phyloP scores from a whole-genome alignment of 2,329 filamentous ascomycete species.

The Fusarium dlaminii region DNA sequence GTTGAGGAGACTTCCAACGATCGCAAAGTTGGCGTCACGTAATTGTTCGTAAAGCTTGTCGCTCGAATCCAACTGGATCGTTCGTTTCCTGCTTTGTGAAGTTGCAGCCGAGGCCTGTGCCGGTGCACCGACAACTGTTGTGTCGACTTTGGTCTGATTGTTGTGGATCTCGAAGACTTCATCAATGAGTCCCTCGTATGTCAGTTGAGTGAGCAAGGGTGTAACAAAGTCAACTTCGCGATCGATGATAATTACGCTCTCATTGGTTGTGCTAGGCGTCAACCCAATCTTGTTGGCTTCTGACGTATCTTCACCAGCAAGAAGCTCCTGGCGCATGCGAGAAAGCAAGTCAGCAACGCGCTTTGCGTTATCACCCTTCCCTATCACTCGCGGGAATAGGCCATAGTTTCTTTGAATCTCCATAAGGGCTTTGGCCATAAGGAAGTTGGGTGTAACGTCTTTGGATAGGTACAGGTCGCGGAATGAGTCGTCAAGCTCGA shows the following conservation, averaged over 20 bases:
- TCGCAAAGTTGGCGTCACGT: slow-evolving; percentile 92
- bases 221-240: slow-evolving; percentile 95
- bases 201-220: slow-evolving; percentile 90
- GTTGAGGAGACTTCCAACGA: slow-evolving; percentile 88
- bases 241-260: slow-evolving; percentile 94
- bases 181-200: slow-evolving; percentile 95
- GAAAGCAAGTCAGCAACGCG: slow-evolving; percentile 85
- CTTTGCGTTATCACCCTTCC: slow-evolving; percentile 95
- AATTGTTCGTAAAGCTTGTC: slow-evolving; percentile 90
- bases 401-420: slow-evolving; percentile 90
- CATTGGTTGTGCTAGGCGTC: slow-evolving; percentile 85
- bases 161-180: slow-evolving; percentile 92
- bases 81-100: slow-evolving; percentile 77
- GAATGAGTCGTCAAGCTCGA: slow-evolving; percentile 90
- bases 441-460: slow-evolving; percentile 89
- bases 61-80: slow-evolving; percentile 86
- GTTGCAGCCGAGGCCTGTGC: slow-evolving; percentile 68
- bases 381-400: slow-evolving; percentile 91
- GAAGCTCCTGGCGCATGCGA: slow-evolving; percentile 89
- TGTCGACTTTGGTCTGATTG: slow-evolving; percentile 92
- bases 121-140: slow-evolving; percentile 83
- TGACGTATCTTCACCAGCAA: slow-evolving; percentile 78
- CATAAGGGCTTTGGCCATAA: slow-evolving; percentile 93
- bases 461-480: slow-evolving; percentile 88
- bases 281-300: slow-evolving; percentile 72